phyloP scores from a whole-genome alignment of 306 rosid genomes.

The Sicyos baderoa region DNA sequence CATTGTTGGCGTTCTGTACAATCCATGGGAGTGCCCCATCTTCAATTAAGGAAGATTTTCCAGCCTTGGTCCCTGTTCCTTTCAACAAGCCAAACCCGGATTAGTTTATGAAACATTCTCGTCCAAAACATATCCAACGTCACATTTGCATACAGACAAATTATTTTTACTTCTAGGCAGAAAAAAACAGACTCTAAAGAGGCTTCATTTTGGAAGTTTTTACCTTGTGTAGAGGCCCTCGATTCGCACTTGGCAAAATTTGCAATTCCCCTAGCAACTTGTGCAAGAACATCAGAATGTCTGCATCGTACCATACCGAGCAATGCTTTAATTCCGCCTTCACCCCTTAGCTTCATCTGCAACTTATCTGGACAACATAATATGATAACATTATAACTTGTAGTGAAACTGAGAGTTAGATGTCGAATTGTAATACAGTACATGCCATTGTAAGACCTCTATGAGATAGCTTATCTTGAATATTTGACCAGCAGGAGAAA shows the following conservation, averaged over 20 bases:
- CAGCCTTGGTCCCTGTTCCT: slow-evolving; percentile 61
- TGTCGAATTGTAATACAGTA: no score
- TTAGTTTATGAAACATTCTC: not conserved
- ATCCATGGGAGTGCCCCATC: slow-evolving; percentile 98
- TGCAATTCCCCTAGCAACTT: slow-evolving; percentile 98
- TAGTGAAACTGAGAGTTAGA: not conserved
- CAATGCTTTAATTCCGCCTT: slow-evolving; percentile 87
- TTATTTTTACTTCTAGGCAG: not conserved
- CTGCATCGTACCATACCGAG: slow-evolving; percentile 93
- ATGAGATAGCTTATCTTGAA: not conserved
- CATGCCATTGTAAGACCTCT: not conserved
- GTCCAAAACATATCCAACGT: not conserved
- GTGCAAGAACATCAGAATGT: slow-evolving; percentile 97
- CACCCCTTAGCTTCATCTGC: slow-evolving; percentile 62
- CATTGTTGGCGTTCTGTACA: slow-evolving; percentile 86
- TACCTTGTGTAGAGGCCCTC: slow-evolving; percentile 90
- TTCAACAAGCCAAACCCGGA: slow-evolving; percentile 7
- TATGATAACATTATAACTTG: slow-evolving; percentile 8
- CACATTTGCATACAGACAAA: not conserved
- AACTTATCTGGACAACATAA: slow-evolving; percentile 54
- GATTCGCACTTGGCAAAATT: slow-evolving; percentile 94
- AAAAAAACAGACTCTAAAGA: no score
- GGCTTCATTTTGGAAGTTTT: slow-evolving; percentile 12
- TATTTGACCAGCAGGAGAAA: not conserved
- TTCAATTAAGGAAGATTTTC: slow-evolving; percentile 80